phyloP scores from a whole-genome alignment of 2,329 filamentous ascomycete genomes.

The Cadophora luteo-olivacea region DNA sequence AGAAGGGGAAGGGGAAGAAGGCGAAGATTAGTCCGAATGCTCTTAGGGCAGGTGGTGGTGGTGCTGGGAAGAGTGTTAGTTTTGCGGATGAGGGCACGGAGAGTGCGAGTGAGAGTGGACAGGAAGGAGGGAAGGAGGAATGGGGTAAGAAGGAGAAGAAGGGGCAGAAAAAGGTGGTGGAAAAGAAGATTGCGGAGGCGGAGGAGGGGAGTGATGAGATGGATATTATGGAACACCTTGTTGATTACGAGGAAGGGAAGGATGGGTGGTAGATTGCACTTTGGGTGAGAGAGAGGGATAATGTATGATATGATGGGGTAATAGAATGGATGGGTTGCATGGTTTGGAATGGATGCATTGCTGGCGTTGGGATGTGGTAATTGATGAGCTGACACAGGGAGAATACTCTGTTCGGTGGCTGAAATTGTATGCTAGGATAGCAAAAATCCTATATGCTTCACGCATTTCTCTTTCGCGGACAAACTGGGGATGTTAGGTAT shows the following conservation, averaged over 20 bases:
- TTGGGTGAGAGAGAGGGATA: background rate
- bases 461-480: no score
- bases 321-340: background rate
- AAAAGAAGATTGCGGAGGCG: slow-evolving; percentile 57
- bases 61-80: slow-evolving; percentile 53
- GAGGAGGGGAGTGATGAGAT: slow-evolving; percentile 72
- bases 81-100: slow-evolving; percentile 58
- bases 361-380: slow-evolving; percentile 7
- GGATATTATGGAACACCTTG: slow-evolving; percentile 75
- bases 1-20: slow-evolving; percentile 39
- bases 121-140: slow-evolving; percentile 63
- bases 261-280: slow-evolving; percentile 37
- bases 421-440: background rate
- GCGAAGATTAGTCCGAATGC: slow-evolving; percentile 69
- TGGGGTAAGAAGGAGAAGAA: slow-evolving; percentile 72
- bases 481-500: no score
- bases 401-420: background rate
- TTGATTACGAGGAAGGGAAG: slow-evolving; percentile 50
- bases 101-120: slow-evolving; percentile 49
- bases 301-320: background rate
- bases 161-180: slow-evolving; percentile 68
- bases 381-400: background rate
- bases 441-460: background rate
- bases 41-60: slow-evolving; percentile 58
- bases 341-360: background rate